A percentile compares a stretch with the other conserved stretches of the same genome.
phyloP scores from a whole-genome alignment of 768 basidiomycete species.

The Tremella fuciformis region DNA sequence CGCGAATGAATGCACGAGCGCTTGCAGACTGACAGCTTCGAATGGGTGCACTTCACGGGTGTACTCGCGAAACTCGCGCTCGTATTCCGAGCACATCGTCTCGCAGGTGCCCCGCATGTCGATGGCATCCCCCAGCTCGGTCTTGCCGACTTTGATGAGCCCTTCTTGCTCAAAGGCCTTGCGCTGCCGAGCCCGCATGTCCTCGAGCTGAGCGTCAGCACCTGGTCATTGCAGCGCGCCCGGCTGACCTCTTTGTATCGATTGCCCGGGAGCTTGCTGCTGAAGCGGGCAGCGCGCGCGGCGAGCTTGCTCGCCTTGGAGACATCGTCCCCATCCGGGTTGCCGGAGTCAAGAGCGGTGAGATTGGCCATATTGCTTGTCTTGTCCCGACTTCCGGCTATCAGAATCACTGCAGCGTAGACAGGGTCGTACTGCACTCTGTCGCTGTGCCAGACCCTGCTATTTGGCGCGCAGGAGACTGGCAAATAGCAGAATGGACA shows the following conservation, averaged over 20 bases:
- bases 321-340: conserved; percentile 37
- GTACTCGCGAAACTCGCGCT: conserved; percentile 82
- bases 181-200: conserved; percentile 49
- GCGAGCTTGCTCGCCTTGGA: conserved; percentile 28
- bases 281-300: conserved; percentile 46
- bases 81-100: conserved; percentile 93
- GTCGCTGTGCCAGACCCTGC: neutral
- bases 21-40: conserved; percentile 23
- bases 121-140: conserved; percentile 83
- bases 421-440: no score
- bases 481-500: no score
- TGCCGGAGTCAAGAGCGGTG: conserved; percentile 29
- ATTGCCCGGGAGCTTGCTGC: conserved; percentile 55
- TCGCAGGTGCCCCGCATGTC: conserved; percentile 87
- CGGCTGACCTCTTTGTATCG: conserved; percentile 49
- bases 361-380: neutral
- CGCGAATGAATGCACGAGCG: conserved; percentile 57
- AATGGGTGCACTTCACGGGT: conserved; percentile 72
- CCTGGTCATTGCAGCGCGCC: neutral
- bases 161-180: conserved; percentile 66
- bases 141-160: conserved; percentile 80
- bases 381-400: no score
- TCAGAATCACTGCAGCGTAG: no score
- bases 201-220: conserved; percentile 49
- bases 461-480: neutral